Evolutionary conservation across 2,329 filamentous ascomycete genomes (phyloP), one percentile per base, ranked within the genome.

Genomic region (Colletotrichum tropicicola): DNA sequence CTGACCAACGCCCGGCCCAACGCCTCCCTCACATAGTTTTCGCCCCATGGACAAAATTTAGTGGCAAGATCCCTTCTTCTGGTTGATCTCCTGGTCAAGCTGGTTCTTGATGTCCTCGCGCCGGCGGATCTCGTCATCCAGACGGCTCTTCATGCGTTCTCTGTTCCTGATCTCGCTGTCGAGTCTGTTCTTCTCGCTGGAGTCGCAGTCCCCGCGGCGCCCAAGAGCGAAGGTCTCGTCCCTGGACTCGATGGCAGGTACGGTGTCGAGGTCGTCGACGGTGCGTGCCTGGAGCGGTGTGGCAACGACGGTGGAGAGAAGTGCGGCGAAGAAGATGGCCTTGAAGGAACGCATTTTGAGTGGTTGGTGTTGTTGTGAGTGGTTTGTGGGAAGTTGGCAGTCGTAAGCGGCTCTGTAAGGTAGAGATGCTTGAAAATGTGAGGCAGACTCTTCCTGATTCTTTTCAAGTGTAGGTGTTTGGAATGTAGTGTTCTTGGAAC

Each of bases 161-260:
- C 70, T 67, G 57, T 73, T 73, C 55, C 70, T 69, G 39, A 78
- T 77, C 68, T 74, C 75, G 43, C 71, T 68, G 19, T 68, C 68
- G 45, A 65, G 49, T 2, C 57, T 52, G 4, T 25, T 6, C 37
- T 61, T 65, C 6, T 37, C 28, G 9, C 9, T 15, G 4, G 6
- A 28, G 28, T 49, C 57, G 44, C 49, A 62, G 21, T 23, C 52
- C 2, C 15, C 8, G 5, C 61, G 53, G 30, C 5, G 35, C 9
- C 54, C 55, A 21, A 19, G 30, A 9, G 8, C 17, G 19, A 10
- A 19, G 4, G 17, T 32, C 28, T 57, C 28, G 10, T 23, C 43
- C 9, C 57, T 19, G 7, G 32, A 13, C 15, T 54, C 56, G 32
- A 35, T 44, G 2, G 37, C 19, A 12, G 57, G 39, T 1, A 8